phyloP scores from a whole-genome alignment of 2,329 filamentous ascomycete species.

The Chlorencoelia australis region DNA sequence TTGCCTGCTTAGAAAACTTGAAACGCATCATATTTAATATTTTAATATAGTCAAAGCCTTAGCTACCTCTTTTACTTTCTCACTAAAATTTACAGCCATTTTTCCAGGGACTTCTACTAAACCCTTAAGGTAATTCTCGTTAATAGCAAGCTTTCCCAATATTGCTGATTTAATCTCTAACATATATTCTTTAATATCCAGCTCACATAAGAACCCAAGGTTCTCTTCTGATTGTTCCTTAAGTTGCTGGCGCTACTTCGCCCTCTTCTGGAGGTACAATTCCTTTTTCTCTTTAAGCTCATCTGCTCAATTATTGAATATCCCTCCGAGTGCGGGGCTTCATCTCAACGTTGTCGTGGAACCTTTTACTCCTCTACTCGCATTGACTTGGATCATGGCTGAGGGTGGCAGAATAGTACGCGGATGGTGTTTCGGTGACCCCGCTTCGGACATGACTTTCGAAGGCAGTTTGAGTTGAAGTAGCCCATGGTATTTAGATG shows the following conservation, averaged over 20 bases:
- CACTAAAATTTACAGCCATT: slow-evolving; percentile 2
- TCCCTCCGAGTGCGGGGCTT: slow-evolving; percentile 1
- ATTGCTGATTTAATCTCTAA: slow-evolving; percentile 6
- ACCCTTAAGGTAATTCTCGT: slow-evolving; percentile 3
- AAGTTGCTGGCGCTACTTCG: slow-evolving; percentile 1
- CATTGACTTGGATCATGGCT: slow-evolving; percentile 1
- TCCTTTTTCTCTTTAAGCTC: slow-evolving; percentile 5
- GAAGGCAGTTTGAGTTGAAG: slow-evolving; percentile 2
- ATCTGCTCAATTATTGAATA: slow-evolving; percentile 1
- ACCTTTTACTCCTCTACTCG: slow-evolving; percentile 3
- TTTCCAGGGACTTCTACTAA: slow-evolving; percentile 3
- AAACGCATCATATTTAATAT: slow-evolving; percentile 4
- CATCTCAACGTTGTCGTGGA: slow-evolving; percentile 1
- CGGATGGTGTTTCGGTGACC: background rate
- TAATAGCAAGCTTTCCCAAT: slow-evolving; percentile 3
- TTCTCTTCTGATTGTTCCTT: slow-evolving; percentile 3
- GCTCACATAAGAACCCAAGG: slow-evolving; percentile 1
- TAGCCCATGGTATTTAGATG: slow-evolving; percentile 1
- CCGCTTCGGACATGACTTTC: background rate
- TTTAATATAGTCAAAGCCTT: slow-evolving; percentile 6
- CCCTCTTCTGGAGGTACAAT: slow-evolving; percentile 5
- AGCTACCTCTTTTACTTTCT: slow-evolving; percentile 2
- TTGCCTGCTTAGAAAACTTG: slow-evolving; percentile 1
- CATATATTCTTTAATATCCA: slow-evolving; percentile 7
- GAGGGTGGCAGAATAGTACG: background rate